Conservation (phyloP, 2,329 filamentous ascomycete genomes). For the Fonsecaea monophora region DNA sequence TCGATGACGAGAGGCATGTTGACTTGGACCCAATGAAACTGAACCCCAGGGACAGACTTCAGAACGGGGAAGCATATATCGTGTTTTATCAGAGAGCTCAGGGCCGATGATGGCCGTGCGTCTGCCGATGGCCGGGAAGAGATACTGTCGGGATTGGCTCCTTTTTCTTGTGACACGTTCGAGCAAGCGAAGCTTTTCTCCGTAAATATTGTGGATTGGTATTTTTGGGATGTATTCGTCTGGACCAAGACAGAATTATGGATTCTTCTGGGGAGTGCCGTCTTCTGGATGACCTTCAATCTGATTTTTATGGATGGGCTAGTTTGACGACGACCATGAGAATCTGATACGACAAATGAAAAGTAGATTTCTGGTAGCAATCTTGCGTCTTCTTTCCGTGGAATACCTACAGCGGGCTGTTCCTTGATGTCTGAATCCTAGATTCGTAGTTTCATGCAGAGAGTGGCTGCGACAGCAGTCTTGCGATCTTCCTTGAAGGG, state of each 20-base stretch:
- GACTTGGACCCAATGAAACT: slow-evolving; percentile 65
- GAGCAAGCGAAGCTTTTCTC: slow-evolving; percentile 6
- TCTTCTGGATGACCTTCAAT: not conserved
- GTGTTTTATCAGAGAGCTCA: slow-evolving; percentile 66
- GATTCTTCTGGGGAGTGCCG: not conserved
- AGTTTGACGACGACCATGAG: slow-evolving; percentile 3
- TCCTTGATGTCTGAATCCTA: not conserved
- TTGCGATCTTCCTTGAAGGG: not conserved
- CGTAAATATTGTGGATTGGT: not conserved
- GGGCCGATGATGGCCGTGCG: slow-evolving; percentile 27
- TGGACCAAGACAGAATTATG: not conserved
- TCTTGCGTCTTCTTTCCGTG: not conserved
- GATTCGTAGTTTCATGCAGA: not conserved
- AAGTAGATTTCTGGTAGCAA: not conserved
- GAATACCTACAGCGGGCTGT: not conserved
- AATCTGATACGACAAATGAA: not conserved
- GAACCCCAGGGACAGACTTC: slow-evolving; percentile 57
- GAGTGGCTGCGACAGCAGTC: not conserved
- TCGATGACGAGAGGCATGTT: slow-evolving; percentile 63
- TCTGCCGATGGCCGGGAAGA: not conserved
- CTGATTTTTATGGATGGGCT: not conserved
- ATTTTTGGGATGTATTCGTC: not conserved
- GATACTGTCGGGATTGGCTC: not conserved
- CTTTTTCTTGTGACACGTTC: slow-evolving; percentile 6
- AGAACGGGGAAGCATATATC: slow-evolving; percentile 70